Base-by-base conservation (phyloP, 106 monocot species). In the Phalaenopsis aphrodite region DNA sequence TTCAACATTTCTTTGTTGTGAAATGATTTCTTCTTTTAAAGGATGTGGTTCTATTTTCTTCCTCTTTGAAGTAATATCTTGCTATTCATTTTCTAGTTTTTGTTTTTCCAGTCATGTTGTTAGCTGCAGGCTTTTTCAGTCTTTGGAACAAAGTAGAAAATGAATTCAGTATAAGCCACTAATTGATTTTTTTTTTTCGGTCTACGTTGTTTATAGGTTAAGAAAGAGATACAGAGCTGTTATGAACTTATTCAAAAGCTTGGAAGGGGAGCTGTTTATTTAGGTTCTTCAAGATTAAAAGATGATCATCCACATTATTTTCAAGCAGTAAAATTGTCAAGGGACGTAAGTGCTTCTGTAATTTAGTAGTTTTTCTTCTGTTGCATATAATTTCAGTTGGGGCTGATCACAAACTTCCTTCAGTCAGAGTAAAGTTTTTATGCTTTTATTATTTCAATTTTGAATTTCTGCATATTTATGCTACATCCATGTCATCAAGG, bases 281-380 rank as follows among this genome's bases (percentile, higher is more conserved):
- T 96, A 42, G 96, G 96, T 76, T 96, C 96, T 77, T 89, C 96
- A n/a, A 86, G 93, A 85, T 71, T 96, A 19, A 77, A 83, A 0
- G 17, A 73, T 6, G 74, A 79, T 24, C 91, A 92, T 85, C 85
- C 85, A 36, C 91, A 96, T 72, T 96, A 90, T 78, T 61, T 83
- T 75, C 88, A 88, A 75, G 75, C 93, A 38, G 2, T 84, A 30
- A 88, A 96, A 82, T 85, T 96, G 81, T 85, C 90, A 42, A 88
- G 91, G 75, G 93, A 96, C 88, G 96, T 72, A 80, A 88, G 87
- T 76, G 56, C 65, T 30, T 41, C 15, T 19, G 71, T 19, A 43
- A 45, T 21, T 75, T n/a, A 75, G 42, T 75, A 45, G 19, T 19
- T 75, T 45, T 42, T 43, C 6, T 45, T 36, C 52, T 14, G 14